Percentiles rank a stretch among this genome's conserved stretches.
phyloP scores from a whole-genome alignment of 306 rosid genomes.

The Malus orientalis region DNA sequence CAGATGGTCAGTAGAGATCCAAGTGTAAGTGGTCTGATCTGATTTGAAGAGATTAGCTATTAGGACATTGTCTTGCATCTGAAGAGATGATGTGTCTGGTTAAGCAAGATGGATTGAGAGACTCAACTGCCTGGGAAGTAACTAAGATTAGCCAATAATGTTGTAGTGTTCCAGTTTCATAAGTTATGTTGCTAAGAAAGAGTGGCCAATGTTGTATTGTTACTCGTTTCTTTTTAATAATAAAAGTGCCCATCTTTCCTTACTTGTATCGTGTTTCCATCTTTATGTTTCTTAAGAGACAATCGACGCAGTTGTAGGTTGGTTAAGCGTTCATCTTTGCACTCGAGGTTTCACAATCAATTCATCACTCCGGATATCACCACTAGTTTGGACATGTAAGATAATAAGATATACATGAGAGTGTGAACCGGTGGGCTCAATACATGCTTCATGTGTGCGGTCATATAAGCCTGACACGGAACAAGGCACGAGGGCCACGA shows the following conservation, averaged over 20 bases:
- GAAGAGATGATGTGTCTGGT: neutral
- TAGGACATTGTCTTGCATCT: neutral
- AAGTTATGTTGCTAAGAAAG: neutral
- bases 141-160: neutral
- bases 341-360: too few species aligned
- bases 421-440: too few species aligned
- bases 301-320: too few species aligned
- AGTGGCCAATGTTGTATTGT: neutral
- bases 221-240: neutral
- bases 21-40: slow-evolving; percentile 33
- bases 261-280: neutral
- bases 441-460: too few species aligned
- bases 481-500: too few species aligned
- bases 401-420: too few species aligned
- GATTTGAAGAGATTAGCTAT: neutral
- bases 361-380: too few species aligned
- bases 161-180: neutral
- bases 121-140: neutral
- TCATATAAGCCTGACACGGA: too few species aligned
- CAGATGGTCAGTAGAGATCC: slow-evolving; percentile 57
- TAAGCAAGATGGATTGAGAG: neutral
- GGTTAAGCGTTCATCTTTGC: too few species aligned
- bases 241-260: neutral
- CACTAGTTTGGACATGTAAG: too few species aligned
- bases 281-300: neutral